Evolutionary conservation across 148 eudicot genomes (phyloP).

Genomic region (Diospyros lotus): DNA sequence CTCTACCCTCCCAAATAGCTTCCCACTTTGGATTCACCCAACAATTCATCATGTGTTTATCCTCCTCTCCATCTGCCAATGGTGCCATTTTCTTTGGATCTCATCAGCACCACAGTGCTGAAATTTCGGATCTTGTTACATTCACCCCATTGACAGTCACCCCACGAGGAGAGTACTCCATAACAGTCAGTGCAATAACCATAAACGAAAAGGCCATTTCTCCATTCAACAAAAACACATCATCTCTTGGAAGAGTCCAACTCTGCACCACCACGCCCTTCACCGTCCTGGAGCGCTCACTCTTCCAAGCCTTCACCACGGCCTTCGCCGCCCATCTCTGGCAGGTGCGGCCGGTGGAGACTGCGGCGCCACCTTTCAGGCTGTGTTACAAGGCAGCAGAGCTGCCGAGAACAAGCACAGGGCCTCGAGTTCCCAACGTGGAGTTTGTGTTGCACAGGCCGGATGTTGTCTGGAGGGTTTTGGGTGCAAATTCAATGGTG

Average conservation of each 20-base stretch:
- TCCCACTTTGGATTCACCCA: background rate
- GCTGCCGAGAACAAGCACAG: background rate
- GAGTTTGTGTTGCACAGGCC: conserved; percentile 15
- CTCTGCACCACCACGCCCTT: no score
- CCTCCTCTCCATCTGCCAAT: background rate
- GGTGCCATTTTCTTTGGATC: conserved; percentile 18
- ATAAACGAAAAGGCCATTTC: no score
- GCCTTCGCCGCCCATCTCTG: no score
- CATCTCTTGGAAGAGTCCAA: no score
- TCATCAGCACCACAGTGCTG: conserved; percentile 15
- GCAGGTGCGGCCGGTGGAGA: no score
- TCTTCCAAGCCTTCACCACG: no score
- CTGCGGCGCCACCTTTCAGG: background rate
- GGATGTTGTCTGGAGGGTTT: conserved; percentile 21
- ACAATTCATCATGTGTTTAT: conserved; percentile 16
- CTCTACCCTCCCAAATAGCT: conserved; percentile 9
- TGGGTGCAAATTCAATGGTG: conserved; percentile 24
- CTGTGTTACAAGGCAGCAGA: conserved; percentile 11
- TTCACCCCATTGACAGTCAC: conserved; percentile 12
- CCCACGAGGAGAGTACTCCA: no score
- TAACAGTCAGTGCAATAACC: no score
- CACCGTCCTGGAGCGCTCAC: no score
- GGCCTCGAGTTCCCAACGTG: conserved; percentile 14
- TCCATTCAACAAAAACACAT: no score
- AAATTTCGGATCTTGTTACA: conserved; percentile 15